A percentile compares a stretch with the other conserved stretches of the same genome.
These are phyloP conservation scores for Selaginella tamariscina DNA, from an alignment of 75 land plant species.

Conservation along the genomic window DNA sequence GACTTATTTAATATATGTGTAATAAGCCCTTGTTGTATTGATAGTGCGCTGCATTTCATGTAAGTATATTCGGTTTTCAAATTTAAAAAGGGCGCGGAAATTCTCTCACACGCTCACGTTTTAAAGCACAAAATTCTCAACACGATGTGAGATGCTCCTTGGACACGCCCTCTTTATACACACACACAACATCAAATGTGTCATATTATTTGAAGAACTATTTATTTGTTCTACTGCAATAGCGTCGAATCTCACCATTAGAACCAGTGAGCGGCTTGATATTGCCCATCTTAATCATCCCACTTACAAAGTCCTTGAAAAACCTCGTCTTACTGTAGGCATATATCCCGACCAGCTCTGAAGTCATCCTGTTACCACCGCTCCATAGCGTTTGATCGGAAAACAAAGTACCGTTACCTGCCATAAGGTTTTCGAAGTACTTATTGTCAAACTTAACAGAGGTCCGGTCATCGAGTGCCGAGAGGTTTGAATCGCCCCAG, in stretches of 20 bases:
- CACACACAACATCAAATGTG: too few relatives aligned
- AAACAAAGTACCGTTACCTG: neutral
- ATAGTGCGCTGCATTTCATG: too few relatives aligned
- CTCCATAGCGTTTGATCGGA: neutral
- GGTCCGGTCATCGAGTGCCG: neutral
- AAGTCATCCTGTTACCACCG: neutral
- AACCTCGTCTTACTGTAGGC: neutral
- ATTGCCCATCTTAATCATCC: slow-evolving; percentile 8
- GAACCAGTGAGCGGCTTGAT: slow-evolving; percentile 5
- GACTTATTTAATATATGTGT: too few relatives aligned
- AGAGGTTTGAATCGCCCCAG: neutral
- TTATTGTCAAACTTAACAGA: neutral
- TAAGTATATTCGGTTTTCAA: too few relatives aligned
- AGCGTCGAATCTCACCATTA: neutral
- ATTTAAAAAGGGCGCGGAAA: too few relatives aligned
- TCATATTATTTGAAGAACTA: neutral
- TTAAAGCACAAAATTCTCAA: too few relatives aligned
- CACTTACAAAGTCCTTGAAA: slow-evolving; percentile 1
- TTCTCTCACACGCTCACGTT: too few relatives aligned
- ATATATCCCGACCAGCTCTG: neutral
- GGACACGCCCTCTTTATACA: too few relatives aligned
- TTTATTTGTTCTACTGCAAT: neutral
- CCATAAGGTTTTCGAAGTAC: neutral
- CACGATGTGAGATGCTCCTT: too few relatives aligned
- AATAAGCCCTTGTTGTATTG: too few relatives aligned